These are phyloP conservation scores for Ambrosia artemisiifolia DNA, from an alignment of 129 eudicot genomes.

Conservation along the genomic window DNA sequence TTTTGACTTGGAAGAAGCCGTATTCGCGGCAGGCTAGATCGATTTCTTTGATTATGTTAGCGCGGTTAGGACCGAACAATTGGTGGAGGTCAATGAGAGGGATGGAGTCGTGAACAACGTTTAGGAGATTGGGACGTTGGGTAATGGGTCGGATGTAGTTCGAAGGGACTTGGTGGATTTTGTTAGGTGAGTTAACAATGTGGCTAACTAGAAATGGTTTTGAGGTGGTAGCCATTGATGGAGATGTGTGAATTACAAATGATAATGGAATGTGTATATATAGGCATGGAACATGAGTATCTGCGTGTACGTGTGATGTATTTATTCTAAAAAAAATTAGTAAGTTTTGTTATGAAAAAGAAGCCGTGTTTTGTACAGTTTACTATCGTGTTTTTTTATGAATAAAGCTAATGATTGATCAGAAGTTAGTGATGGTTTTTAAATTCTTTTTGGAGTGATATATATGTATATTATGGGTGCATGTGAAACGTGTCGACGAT, in stretches of 20 bases:
- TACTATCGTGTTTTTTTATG: no score
- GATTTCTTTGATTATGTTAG: slow-evolving; percentile 22
- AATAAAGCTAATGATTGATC: no score
- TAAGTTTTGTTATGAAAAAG: no score
- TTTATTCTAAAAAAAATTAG: no score
- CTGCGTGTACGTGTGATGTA: no score
- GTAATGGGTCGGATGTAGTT: slow-evolving; percentile 41
- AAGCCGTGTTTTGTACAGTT: no score
- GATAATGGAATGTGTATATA: no score
- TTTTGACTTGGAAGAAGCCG: slow-evolving; percentile 45
- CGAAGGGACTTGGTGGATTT: slow-evolving; percentile 29
- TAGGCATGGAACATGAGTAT: no score
- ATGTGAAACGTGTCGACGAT: background rate
- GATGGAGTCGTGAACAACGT: slow-evolving; percentile 21
- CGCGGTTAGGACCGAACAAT: slow-evolving; percentile 23
- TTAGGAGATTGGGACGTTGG: slow-evolving; percentile 39
- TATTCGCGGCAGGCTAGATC: slow-evolving; percentile 31
- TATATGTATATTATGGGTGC: background rate
- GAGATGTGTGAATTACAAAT: no score
- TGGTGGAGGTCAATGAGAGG: slow-evolving; percentile 31
- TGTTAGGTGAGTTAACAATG: slow-evolving; percentile 1
- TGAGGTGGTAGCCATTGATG: slow-evolving; percentile 4
- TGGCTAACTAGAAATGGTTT: slow-evolving; percentile 25
- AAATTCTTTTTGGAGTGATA: no score
- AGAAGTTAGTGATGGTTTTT: no score